Evolutionary conservation across 2,329 filamentous ascomycete genomes (phyloP).

Genomic region (Proliferodiscus dingleyae): DNA sequence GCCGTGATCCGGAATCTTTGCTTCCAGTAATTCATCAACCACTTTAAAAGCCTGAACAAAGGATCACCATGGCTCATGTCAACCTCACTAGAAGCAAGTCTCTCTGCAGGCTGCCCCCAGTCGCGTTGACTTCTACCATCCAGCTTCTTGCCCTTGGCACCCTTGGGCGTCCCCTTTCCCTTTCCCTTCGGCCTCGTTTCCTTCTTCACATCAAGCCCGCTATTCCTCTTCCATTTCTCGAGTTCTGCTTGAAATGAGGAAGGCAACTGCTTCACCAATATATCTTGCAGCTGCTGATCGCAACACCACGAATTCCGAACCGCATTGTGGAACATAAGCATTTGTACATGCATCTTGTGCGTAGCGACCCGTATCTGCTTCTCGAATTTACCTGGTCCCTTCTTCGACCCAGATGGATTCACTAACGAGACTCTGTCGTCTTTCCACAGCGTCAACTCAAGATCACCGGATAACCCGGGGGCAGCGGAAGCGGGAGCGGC

Average conservation of each 20-base stretch:
- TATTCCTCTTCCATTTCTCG: conserved; percentile 66
- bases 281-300: conserved; percentile 69
- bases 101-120: conserved; percentile 67
- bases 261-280: conserved; percentile 69
- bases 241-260: conserved; percentile 58
- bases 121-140: conserved; percentile 48
- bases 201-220: conserved; percentile 50
- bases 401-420: conserved; percentile 63
- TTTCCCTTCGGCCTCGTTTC: conserved; percentile 35
- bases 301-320: conserved; percentile 80
- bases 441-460: conserved; percentile 66
- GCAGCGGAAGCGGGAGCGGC: conserved; percentile 33
- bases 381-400: conserved; percentile 81
- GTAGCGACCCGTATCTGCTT: conserved; percentile 71
- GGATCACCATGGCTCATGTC: conserved; percentile 83
- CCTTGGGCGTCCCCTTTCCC: conserved; percentile 32
- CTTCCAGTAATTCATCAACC: conserved; percentile 82
- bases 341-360: conserved; percentile 85
- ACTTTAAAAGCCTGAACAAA: conserved; percentile 68
- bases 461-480: conserved; percentile 54
- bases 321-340: conserved; percentile 84
- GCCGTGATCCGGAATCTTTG: conserved; percentile 72
- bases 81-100: conserved; percentile 62
- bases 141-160: conserved; percentile 36
- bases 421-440: conserved; percentile 56